Base-by-base conservation (phyloP, 106 monocot genomes). In the Agapanthus africanus region DNA sequence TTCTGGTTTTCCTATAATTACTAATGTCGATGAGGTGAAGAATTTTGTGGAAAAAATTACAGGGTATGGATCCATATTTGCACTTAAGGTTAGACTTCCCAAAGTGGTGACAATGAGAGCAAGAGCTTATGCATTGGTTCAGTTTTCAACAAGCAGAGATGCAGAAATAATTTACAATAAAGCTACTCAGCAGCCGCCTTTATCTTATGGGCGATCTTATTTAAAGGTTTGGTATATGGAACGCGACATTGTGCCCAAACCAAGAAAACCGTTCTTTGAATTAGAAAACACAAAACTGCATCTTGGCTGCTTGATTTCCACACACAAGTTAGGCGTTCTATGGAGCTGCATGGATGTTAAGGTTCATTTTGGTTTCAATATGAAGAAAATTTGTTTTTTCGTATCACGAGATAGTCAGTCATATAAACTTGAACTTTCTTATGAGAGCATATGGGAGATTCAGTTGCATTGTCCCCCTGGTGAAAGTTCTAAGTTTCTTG, bases 371-470 rank as follows among this genome's bases (percentile, higher is more conserved):
- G 85, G 85, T 23, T 73, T 83, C 65, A 72, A 85, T 44, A 19
- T 88, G 78, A 81, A 83, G 74, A 90, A 91, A 63, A 78, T 94
- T 74, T 7, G 13, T 34, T 87, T 90, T 65, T 64, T 71, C 60
- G 63, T 87, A 19, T 76, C 82, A 37, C 57, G 28, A 15, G 40
- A 37, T 37, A 30, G 18, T 41, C 52, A 31, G 11, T 41, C 69
- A 25, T 90, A 85, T 67, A 90, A 94, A 67, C 83, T 94, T 65
- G 85, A 94, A 49, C 79, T 84, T 79, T 75, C 85, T 65, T 81
- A 85, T 67, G 87, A 90, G 38, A 85, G 90, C 82, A 88, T 94
- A 44, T 88, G 94, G 94, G 94, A 94, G 64, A 94, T 94, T 56
- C 80, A 85, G 68, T 72, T 80, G 47, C 76, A 52, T 26, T 62